phyloP scores from a whole-genome alignment of 192 early-diverging fungal genomes.

The Coemansia sp. region DNA sequence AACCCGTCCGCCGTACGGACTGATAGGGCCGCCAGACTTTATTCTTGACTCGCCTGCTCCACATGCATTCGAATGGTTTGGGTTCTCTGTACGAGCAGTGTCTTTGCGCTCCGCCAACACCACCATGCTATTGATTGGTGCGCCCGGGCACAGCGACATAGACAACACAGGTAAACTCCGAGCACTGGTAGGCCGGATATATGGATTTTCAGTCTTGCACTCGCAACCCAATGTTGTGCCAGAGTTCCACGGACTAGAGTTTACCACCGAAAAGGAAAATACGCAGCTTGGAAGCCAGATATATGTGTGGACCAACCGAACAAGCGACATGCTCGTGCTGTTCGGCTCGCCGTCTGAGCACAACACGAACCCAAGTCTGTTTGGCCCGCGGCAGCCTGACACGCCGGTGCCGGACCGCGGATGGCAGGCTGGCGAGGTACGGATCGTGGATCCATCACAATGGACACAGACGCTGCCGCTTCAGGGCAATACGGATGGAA shows the following conservation, averaged over 20 bases:
- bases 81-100: constrained; percentile 33
- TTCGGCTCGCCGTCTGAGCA: constrained; percentile 51
- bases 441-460: constrained; percentile 34
- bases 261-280: constrained; percentile 21
- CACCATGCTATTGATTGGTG: constrained; percentile 54
- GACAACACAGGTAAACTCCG: not conserved
- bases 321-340: constrained; percentile 16
- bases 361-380: constrained; percentile 6
- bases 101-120: constrained; percentile 9
- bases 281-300: constrained; percentile 53
- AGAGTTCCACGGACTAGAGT: constrained; percentile 22
- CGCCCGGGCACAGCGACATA: constrained; percentile 53
- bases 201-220: constrained; percentile 44
- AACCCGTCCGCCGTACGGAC: not conserved
- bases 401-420: constrained; percentile 35
- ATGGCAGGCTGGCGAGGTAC: constrained; percentile 55
- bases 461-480: not conserved
- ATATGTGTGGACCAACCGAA: constrained; percentile 29
- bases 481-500: not conserved
- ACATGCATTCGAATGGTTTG: constrained; percentile 57
- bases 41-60: constrained; percentile 31
- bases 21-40: constrained; percentile 36
- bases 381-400: constrained; percentile 1
- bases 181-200: constrained; percentile 55
- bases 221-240: not conserved